Evolutionary conservation across 441 rosid genomes (phyloP).

Genomic region (Erysimum cheiri): DNA sequence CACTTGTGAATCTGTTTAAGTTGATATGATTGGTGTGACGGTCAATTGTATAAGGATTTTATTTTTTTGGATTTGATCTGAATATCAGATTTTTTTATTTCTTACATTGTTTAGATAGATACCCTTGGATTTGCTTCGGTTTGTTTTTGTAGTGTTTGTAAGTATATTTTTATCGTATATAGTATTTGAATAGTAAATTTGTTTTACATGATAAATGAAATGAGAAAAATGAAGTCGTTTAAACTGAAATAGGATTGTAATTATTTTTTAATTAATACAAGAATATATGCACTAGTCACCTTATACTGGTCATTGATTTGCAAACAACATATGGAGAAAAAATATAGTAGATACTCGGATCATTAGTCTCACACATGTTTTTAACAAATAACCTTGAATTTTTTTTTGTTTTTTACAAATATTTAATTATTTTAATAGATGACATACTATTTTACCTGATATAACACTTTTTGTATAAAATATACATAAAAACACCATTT

Average conservation of each 20-base stretch:
- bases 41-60: conserved; percentile 8
- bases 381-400: too few species aligned
- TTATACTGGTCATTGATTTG: too few species aligned
- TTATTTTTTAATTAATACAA: too few species aligned
- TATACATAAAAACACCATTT: too few species aligned
- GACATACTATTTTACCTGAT: too few species aligned
- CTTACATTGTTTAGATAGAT: neutral
- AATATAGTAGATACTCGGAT: too few species aligned
- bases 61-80: neutral
- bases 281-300: too few species aligned
- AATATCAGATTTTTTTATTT: neutral
- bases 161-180: neutral
- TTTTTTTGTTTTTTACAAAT: too few species aligned
- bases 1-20: conserved; percentile 77
- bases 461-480: too few species aligned
- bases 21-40: conserved; percentile 35
- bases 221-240: neutral
- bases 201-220: neutral
- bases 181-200: neutral
- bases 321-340: too few species aligned
- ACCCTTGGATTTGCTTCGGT: conserved; percentile 13
- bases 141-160: conserved; percentile 9
- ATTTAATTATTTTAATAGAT: too few species aligned
- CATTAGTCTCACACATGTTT: too few species aligned
- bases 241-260: neutral